These are phyloP conservation scores for Ceriops tagal DNA, from an alignment of 345 rosid species.

Conservation along the genomic window DNA sequence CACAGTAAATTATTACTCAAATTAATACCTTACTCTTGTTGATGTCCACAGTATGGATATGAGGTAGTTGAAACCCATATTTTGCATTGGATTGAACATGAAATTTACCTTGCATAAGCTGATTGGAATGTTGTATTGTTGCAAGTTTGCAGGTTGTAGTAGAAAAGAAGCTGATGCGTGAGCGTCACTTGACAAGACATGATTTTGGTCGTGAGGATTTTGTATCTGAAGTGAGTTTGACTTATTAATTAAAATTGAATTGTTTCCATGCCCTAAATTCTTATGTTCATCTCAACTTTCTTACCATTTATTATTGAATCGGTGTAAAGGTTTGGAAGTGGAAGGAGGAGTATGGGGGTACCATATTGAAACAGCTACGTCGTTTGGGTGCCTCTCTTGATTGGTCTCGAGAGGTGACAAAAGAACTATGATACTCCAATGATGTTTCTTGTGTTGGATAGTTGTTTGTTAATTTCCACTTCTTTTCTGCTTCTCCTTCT, in stretches of 20 bases:
- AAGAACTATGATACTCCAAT: neutral
- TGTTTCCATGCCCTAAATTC: neutral
- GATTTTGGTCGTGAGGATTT: constrained; percentile 88
- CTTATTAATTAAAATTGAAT: constrained; percentile 8
- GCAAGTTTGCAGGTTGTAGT: constrained; percentile 71
- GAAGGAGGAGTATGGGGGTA: constrained; percentile 74
- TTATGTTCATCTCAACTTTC: neutral
- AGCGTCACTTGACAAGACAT: constrained; percentile 67
- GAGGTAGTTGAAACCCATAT: neutral
- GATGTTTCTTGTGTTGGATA: neutral
- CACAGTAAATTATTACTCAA: neutral
- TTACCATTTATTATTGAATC: constrained; percentile 15
- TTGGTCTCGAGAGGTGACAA: constrained; percentile 94
- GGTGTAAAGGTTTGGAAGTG: constrained; percentile 84
- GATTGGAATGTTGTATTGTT: constrained; percentile 10
- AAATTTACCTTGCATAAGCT: neutral
- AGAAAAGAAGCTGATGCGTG: constrained; percentile 90
- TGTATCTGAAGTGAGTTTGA: constrained; percentile 63
- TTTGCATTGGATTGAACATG: no score
- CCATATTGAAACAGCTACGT: constrained; percentile 64
- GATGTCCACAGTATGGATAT: neutral
- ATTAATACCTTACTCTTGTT: neutral
- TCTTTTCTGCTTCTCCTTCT: constrained; percentile 4
- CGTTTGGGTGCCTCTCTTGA: constrained; percentile 93
- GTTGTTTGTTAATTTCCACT: neutral